Evolutionary conservation across 495 filamentous ascomycete genomes (phyloP).

Genomic region (Tuber borchii): DNA sequence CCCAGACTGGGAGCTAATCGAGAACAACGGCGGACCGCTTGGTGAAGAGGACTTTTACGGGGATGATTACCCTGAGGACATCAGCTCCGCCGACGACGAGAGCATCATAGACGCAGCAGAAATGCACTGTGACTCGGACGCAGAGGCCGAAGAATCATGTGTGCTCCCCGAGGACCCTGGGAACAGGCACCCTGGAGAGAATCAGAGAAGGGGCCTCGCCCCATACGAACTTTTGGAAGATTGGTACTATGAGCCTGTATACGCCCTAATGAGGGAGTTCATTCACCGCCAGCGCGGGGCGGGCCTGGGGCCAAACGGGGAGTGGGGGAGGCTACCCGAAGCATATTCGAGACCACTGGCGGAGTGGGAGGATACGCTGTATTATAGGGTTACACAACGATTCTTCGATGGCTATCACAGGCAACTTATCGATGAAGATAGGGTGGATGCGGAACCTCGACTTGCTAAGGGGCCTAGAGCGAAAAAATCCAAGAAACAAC

Average conservation of each 20-base stretch:
- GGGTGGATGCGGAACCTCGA: neutral
- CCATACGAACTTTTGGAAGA: neutral
- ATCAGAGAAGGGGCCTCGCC: neutral
- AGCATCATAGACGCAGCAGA: neutral
- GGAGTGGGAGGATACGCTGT: neutral
- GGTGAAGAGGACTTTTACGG: neutral
- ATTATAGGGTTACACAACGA: neutral
- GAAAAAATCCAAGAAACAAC: too few relatives aligned
- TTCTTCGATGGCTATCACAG: too few relatives aligned
- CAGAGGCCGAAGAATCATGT: neutral
- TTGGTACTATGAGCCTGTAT: neutral
- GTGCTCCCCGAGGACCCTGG: neutral
- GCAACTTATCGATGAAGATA: neutral
- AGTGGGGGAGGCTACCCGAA: neutral
- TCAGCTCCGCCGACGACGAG: neutral
- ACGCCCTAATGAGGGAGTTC: neutral
- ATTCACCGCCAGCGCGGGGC: neutral
- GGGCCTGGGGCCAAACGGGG: neutral
- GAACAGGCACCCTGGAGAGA: neutral
- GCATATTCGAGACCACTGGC: neutral
- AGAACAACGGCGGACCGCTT: neutral
- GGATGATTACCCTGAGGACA: neutral
- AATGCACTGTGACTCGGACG: neutral
- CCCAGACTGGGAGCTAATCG: neutral
- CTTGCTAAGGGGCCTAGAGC: too few relatives aligned